Evolutionary conservation across 495 filamentous ascomycete species (phyloP).

Genomic region (Penicillium waksmanii): DNA sequence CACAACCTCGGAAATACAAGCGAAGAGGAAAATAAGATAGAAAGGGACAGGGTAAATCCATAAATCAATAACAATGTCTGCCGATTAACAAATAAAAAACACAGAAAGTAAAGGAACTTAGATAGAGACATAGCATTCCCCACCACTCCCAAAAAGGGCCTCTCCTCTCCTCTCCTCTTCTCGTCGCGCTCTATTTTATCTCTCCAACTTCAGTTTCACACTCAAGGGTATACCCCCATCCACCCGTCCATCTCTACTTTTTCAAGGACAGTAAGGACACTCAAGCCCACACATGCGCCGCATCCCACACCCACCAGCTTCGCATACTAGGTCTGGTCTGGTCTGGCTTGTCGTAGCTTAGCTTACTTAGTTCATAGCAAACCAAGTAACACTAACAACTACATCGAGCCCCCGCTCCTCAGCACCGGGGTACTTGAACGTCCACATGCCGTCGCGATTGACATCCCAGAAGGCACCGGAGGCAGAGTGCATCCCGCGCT

Average conservation of each 20-base stretch:
- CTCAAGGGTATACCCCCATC: neutral
- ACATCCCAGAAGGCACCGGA: constrained; percentile 97
- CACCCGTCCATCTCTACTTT: too few relatives aligned
- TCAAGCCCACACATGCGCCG: too few relatives aligned
- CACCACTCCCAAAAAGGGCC: too few relatives aligned
- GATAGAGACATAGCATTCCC: too few relatives aligned
- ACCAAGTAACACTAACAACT: constrained; percentile 91
- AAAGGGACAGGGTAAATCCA: neutral
- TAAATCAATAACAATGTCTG: neutral
- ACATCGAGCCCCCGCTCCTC: constrained; percentile 87
- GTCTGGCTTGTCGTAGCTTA: neutral
- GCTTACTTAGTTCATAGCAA: constrained; percentile 50
- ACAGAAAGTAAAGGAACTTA: neutral
- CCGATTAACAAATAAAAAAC: neutral
- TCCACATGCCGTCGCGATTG: constrained; percentile 97
- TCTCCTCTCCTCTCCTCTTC: neutral
- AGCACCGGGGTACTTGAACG: constrained; percentile 86
- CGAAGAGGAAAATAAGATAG: neutral
- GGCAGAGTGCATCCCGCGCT: constrained; percentile 94
- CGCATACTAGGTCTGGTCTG: neutral
- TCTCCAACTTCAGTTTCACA: neutral
- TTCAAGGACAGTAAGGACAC: too few relatives aligned
- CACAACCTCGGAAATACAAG: neutral
- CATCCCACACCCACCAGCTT: neutral
- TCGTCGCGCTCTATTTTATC: neutral